A percentile compares a stretch with the other conserved stretches of the same genome.
phyloP scores from a whole-genome alignment of 2,329 filamentous ascomycete species.

The Gliomastix tumulicola region DNA sequence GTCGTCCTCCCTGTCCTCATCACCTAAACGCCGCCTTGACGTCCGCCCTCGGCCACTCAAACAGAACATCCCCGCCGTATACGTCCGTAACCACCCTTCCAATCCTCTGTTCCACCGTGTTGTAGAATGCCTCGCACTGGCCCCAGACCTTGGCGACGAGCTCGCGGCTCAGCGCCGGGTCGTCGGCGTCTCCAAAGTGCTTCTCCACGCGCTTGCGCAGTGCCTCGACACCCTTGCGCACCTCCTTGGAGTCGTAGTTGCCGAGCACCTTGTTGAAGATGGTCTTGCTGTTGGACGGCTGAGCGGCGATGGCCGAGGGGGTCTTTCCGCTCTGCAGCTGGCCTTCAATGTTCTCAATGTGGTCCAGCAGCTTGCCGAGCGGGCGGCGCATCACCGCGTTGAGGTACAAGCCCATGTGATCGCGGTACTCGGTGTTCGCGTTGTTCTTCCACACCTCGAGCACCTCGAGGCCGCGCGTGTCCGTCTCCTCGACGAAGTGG shows the following conservation, averaged over 20 bases:
- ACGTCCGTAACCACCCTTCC: slow-evolving; percentile 53
- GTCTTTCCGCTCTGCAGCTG: slow-evolving; percentile 55
- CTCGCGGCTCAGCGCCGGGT: slow-evolving; percentile 54
- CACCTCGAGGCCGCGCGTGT: slow-evolving; percentile 65
- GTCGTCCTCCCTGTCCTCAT: no score
- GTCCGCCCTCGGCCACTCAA: slow-evolving; percentile 60
- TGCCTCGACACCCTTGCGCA: slow-evolving; percentile 83
- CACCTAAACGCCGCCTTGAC: slow-evolving; percentile 50
- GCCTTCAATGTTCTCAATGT: slow-evolving; percentile 81
- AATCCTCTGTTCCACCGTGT: slow-evolving; percentile 54
- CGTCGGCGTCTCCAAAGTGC: slow-evolving; percentile 88
- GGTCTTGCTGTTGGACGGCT: slow-evolving; percentile 74
- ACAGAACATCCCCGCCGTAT: slow-evolving; percentile 57
- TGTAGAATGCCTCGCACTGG: slow-evolving; percentile 58
- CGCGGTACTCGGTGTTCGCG: slow-evolving; percentile 69
- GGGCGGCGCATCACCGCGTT: slow-evolving; percentile 83
- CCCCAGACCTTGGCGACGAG: slow-evolving; percentile 51
- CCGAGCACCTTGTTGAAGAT: slow-evolving; percentile 83
- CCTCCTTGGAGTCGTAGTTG: slow-evolving; percentile 74
- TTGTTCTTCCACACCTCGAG: slow-evolving; percentile 77
- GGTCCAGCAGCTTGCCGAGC: slow-evolving; percentile 84
- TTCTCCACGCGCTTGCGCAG: slow-evolving; percentile 91
- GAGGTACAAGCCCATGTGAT: slow-evolving; percentile 84
- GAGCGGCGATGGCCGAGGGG: slow-evolving; percentile 60
- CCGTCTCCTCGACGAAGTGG: slow-evolving; percentile 89